Evolutionary conservation across 768 basidiomycete genomes (phyloP), one percentile per base, ranked within the genome.

Genomic region (Coprinellus aureogranulatus): DNA sequence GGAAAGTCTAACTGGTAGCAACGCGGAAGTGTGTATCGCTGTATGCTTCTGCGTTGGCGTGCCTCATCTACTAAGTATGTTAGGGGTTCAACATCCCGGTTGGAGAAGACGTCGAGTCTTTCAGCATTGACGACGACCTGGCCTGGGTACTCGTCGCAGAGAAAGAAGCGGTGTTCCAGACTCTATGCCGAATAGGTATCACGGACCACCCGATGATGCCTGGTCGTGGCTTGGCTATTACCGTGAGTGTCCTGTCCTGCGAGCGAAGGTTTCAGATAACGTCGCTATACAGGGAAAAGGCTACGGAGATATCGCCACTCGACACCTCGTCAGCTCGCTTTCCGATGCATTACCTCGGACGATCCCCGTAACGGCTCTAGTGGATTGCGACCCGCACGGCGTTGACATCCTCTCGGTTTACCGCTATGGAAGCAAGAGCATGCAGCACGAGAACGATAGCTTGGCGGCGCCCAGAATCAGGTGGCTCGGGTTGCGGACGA

Each of bases 101-200:
- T 1, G 81, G 82, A 37, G 91, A 92, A 65, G 83, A 87, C 47
- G 87, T 98, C 45, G 69, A 76, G 16, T 75, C 77, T 0, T 82
- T 94, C 55, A 75, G 78, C n/a, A 63, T 88, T 3, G 68, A 77
- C n/a, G 72, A 77, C 10, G 68, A 78, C 40, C 65, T 92, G 12
- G 61, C 78, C 1, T 98, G 92, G 91, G 81, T 98, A 5, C 75
- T 98, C 16, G 75, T 98, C 3, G 79, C 98, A 18, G 97, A 99
- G 73, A 99, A 99, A 75, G 97, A 99, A 74, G 96, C 97, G 0
- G 84, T 97, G n/a, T 98, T 98, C 68, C 90, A 94, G 66, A 89
- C 92, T 0, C 79, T 98, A 1, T 89, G 87, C 65, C 77, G 79
- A 41, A 61, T 85, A 16, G 71, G 71, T 22, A 72, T 94, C 53